phyloP scores from a whole-genome alignment of 2,329 filamentous ascomycete genomes.

The Blastomyces silverae region DNA sequence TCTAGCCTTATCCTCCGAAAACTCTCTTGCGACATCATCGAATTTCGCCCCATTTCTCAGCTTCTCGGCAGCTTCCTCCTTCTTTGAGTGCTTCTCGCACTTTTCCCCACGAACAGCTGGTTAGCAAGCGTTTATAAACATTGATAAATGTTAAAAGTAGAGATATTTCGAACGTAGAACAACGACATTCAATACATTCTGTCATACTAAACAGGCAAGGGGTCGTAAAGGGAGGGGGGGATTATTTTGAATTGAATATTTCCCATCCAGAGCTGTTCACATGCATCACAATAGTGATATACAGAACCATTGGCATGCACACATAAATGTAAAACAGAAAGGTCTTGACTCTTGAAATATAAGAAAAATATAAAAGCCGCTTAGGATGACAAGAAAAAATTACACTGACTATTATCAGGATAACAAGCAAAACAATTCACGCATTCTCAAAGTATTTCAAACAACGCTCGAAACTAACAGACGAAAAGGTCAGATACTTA shows the following conservation, averaged over 20 bases:
- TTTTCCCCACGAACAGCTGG: slow-evolving; percentile 21
- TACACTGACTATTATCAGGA: background rate
- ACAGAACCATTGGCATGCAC: background rate
- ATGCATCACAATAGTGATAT: background rate
- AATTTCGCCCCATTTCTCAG: slow-evolving; percentile 55
- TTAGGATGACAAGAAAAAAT: background rate
- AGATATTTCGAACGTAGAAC: background rate
- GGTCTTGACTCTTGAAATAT: background rate
- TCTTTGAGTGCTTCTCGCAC: slow-evolving; percentile 59
- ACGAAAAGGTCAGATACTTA: slow-evolving; percentile 26
- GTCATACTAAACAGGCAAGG: background rate
- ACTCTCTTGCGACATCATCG: slow-evolving; percentile 58
- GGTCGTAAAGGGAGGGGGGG: no score
- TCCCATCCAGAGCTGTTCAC: background rate
- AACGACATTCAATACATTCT: background rate
- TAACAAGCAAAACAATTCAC: background rate
- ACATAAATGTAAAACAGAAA: background rate
- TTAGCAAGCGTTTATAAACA: background rate
- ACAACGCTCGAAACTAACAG: background rate
- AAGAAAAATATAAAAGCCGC: background rate
- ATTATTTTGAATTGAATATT: background rate
- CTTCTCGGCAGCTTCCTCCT: slow-evolving; percentile 58
- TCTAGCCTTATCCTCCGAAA: slow-evolving; percentile 59
- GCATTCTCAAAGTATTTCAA: background rate
- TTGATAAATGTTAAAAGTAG: background rate